phyloP scores from a whole-genome alignment of 129 eudicot genomes.

The Dittrichia graveolens region DNA sequence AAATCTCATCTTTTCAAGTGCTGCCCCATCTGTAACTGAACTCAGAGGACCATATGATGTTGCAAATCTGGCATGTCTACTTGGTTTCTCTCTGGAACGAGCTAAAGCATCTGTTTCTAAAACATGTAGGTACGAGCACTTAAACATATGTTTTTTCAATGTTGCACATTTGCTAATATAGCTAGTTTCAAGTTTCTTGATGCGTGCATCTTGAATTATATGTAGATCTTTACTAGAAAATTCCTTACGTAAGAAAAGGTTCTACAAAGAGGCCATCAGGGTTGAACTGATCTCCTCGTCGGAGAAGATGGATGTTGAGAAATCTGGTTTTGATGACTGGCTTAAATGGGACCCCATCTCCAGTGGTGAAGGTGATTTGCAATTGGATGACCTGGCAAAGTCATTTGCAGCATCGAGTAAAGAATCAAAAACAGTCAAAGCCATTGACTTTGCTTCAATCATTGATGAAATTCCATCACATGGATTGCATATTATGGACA shows the following conservation, averaged over 20 bases:
- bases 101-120: constrained; percentile 86
- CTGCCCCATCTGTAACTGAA: constrained; percentile 75
- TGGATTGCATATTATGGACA: constrained; percentile 58
- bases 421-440: constrained; percentile 43
- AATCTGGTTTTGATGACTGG: constrained; percentile 53
- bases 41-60: constrained; percentile 90
- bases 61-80: constrained; percentile 63
- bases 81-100: constrained; percentile 70
- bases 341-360: constrained; percentile 95
- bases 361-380: constrained; percentile 90
- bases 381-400: constrained; percentile 78
- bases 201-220: constrained; percentile 7
- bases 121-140: constrained; percentile 66
- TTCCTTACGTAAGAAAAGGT: constrained; percentile 70
- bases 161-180: neutral
- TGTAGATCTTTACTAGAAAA: constrained; percentile 67
- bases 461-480: constrained; percentile 57
- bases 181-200: neutral
- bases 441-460: constrained; percentile 55
- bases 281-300: constrained; percentile 61
- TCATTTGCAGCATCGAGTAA: constrained; percentile 53
- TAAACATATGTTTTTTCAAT: neutral
- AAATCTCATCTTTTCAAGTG: constrained; percentile 72
- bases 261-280: constrained; percentile 71
- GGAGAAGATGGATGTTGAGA: constrained; percentile 24